Conservation (phyloP, 371 early-diverging fungal species). For the Dichotomocladium elegans region DNA sequence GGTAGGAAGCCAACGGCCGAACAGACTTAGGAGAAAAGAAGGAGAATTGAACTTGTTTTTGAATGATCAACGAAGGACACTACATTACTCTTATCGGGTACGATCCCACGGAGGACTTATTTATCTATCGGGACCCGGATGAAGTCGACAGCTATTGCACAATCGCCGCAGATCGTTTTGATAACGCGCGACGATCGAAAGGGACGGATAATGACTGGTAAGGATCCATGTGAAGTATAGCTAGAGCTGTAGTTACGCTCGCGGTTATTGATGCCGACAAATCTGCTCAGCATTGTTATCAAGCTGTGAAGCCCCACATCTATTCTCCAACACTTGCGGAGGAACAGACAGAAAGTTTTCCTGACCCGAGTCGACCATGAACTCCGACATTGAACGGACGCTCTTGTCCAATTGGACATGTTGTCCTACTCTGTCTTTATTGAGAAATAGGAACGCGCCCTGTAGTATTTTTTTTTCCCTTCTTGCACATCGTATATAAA, state of each 20-base stretch:
- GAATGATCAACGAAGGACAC: slow-evolving; percentile 47
- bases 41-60: background rate
- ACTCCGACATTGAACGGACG: background rate
- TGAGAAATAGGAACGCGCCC: background rate
- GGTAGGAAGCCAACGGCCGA: no score
- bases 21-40: background rate
- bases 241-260: no score
- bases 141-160: slow-evolving; percentile 55
- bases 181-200: slow-evolving; percentile 52
- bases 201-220: slow-evolving; percentile 78
- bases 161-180: slow-evolving; percentile 55
- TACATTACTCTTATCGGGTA: slow-evolving; percentile 72
- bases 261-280: no score
- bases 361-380: background rate
- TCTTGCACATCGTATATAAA: slow-evolving; percentile 1
- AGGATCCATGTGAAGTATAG: background rate
- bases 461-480: slow-evolving; percentile 4
- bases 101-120: slow-evolving; percentile 59
- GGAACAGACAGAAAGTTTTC: background rate
- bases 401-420: background rate
- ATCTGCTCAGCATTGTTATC: slow-evolving; percentile 12
- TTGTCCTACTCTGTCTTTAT: background rate
- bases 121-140: slow-evolving; percentile 77
- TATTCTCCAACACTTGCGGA: background rate
- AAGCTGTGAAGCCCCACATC: slow-evolving; percentile 4